Conservation (phyloP, 768 basidiomycete species). For the Psilocybe tampanensis region DNA sequence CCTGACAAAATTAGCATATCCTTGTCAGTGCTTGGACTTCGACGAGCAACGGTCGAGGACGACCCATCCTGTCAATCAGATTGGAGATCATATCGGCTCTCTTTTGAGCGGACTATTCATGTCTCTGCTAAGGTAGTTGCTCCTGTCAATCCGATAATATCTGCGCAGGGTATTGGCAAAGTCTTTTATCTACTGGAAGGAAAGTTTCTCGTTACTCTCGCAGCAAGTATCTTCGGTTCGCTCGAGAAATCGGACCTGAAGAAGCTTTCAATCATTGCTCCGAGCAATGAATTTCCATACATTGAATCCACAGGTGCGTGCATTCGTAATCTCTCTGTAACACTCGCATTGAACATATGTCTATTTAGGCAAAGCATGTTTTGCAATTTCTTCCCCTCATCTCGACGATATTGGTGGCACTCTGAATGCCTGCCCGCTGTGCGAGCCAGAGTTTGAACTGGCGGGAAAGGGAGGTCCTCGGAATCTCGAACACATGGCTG, state of each 20-base stretch:
- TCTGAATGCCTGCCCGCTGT: slow-evolving; percentile 9
- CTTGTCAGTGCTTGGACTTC: slow-evolving; percentile 18
- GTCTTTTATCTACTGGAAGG: slow-evolving; percentile 26
- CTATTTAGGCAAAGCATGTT: slow-evolving; percentile 22
- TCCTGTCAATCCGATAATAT: slow-evolving; percentile 21
- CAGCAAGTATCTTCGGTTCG: slow-evolving; percentile 18
- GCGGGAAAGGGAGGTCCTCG: slow-evolving; percentile 9
- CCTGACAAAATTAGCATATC: slow-evolving; percentile 8
- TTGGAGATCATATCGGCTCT: slow-evolving; percentile 18
- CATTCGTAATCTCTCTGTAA: background rate
- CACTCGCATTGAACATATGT: background rate
- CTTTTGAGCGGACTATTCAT: slow-evolving; percentile 9
- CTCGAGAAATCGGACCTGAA: slow-evolving; percentile 7
- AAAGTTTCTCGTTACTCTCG: slow-evolving; percentile 17
- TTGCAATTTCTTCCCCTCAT: slow-evolving; percentile 12
- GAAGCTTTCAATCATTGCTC: slow-evolving; percentile 12
- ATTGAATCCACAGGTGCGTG: slow-evolving; percentile 16
- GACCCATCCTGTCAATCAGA: slow-evolving; percentile 22
- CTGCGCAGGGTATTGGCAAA: slow-evolving; percentile 4
- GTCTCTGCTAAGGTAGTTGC: slow-evolving; percentile 20
- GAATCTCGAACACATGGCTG: slow-evolving; percentile 25
- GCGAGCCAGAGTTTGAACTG: slow-evolving; percentile 9
- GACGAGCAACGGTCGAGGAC: slow-evolving; percentile 19
- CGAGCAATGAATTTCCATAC: slow-evolving; percentile 20
- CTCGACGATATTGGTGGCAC: background rate